Conservation (phyloP, 2,329 filamentous ascomycete species). For the Colletotrichum navitas region DNA sequence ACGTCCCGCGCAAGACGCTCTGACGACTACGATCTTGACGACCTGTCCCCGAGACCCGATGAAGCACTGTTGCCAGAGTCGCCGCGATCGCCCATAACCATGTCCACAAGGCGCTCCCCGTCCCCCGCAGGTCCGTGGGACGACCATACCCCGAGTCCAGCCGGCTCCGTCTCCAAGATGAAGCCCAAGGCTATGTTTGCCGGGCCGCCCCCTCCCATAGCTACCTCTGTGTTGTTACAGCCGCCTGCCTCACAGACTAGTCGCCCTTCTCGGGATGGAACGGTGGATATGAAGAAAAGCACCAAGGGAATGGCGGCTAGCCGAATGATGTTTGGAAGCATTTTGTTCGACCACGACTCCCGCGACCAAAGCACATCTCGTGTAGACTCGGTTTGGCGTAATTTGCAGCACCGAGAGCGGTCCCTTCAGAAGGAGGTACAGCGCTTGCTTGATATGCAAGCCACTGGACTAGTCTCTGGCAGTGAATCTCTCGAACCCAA, state of each 20-base stretch:
- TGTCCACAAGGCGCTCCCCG: constrained; percentile 29
- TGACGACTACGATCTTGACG: constrained; percentile 55
- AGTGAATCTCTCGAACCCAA: constrained; percentile 44
- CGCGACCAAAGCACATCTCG: constrained; percentile 42
- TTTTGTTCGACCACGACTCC: constrained; percentile 54
- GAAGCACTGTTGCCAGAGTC: constrained; percentile 46
- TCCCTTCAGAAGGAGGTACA: constrained; percentile 63
- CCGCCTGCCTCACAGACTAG: constrained; percentile 8
- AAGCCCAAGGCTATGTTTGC: constrained; percentile 56
- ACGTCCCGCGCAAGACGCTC: constrained; percentile 44
- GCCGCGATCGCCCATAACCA: constrained; percentile 41
- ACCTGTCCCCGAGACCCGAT: constrained; percentile 54
- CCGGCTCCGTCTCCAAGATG: constrained; percentile 50
- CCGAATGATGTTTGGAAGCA: constrained; percentile 49
- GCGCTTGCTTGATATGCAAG: constrained; percentile 62
- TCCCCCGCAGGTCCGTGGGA: constrained; percentile 36
- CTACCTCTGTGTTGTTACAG: constrained; percentile 56
- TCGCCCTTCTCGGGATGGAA: constrained; percentile 1
- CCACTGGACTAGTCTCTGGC: constrained; percentile 57
- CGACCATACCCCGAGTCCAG: constrained; percentile 44
- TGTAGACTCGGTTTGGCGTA: constrained; percentile 62
- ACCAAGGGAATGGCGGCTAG: constrained; percentile 15
- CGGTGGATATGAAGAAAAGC: constrained; percentile 1
- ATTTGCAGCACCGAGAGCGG: constrained; percentile 60
- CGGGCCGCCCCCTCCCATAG: constrained; percentile 66